phyloP scores from a whole-genome alignment of 495 filamentous ascomycete species.

The Ramalina intermedia region DNA sequence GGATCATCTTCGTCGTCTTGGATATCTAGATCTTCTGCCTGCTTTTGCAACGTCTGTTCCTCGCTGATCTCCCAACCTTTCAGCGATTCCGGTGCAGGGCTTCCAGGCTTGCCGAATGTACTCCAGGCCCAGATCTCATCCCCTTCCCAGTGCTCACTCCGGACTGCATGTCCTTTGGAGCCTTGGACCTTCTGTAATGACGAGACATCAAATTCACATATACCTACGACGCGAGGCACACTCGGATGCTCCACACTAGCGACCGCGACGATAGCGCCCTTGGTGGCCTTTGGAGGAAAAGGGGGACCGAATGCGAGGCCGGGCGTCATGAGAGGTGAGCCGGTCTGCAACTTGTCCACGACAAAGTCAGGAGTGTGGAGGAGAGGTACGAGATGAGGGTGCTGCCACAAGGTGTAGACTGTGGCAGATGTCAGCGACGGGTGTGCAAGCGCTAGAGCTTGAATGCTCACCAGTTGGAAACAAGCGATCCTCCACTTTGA shows the following conservation, averaged over 20 bases:
- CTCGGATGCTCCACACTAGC: conserved; percentile 45
- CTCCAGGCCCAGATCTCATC: conserved; percentile 62
- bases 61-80: conserved; percentile 29
- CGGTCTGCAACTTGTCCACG: conserved; percentile 46
- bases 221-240: conserved; percentile 50
- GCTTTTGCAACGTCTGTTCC: conserved; percentile 2
- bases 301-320: conserved; percentile 56
- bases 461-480: conserved; percentile 36
- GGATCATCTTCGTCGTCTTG: conserved; percentile 28
- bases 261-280: conserved; percentile 50
- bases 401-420: conserved; percentile 30
- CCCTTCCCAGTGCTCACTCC: conserved; percentile 55
- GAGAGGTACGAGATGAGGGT: conserved; percentile 45
- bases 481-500: conserved; percentile 49
- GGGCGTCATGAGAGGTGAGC: conserved; percentile 64
- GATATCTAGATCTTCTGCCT: conserved; percentile 12
- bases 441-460: neutral
- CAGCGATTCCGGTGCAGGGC: conserved; percentile 33
- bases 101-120: conserved; percentile 37
- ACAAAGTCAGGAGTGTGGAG: conserved; percentile 50
- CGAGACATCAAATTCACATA: conserved; percentile 53
- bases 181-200: conserved; percentile 44
- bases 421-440: neutral
- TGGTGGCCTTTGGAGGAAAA: conserved; percentile 45
- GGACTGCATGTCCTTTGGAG: conserved; percentile 52